Percentiles rank a stretch among this genome's conserved stretches.
phyloP scores from a whole-genome alignment of 1,284 basidiomycete species.

The Coniophora puteana region DNA sequence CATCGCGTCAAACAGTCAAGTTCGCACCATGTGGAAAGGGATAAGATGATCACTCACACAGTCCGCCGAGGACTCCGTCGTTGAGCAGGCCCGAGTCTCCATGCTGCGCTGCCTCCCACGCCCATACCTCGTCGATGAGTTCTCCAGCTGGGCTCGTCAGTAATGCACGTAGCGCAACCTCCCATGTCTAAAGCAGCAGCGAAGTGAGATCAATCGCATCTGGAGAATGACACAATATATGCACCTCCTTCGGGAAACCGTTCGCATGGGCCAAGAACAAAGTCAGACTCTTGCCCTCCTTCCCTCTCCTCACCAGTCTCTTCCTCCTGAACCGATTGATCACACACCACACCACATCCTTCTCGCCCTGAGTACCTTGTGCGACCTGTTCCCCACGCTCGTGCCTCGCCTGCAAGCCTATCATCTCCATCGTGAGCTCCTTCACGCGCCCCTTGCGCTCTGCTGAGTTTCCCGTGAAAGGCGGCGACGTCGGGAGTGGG shows the following conservation, averaged over 20 bases:
- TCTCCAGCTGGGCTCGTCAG: conserved; percentile 31
- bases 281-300: conserved; percentile 46
- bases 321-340: conserved; percentile 50
- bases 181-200: conserved; percentile 54
- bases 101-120: conserved; percentile 75
- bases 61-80: conserved; percentile 43
- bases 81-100: conserved; percentile 75
- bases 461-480: conserved; percentile 15
- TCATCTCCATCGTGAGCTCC: conserved; percentile 17
- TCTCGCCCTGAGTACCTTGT: conserved; percentile 30
- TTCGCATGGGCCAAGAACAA: conserved; percentile 77
- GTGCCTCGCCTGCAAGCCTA: conserved; percentile 18
- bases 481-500: too few species aligned
- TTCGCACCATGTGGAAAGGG: neutral
- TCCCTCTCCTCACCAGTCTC: conserved; percentile 9
- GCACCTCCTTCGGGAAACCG: conserved; percentile 80
- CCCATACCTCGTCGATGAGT: conserved; percentile 73
- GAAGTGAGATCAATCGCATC: neutral
- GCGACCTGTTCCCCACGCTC: conserved; percentile 14
- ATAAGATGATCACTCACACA: conserved; percentile 38
- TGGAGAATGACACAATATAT: too few species aligned
- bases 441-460: conserved; percentile 28
- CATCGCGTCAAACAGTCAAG: neutral
- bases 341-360: conserved; percentile 49
- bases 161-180: conserved; percentile 52